These are phyloP conservation scores for Phanerodontia chrysosporium DNA, from an alignment of 768 basidiomycete species.

Conservation along the genomic window DNA sequence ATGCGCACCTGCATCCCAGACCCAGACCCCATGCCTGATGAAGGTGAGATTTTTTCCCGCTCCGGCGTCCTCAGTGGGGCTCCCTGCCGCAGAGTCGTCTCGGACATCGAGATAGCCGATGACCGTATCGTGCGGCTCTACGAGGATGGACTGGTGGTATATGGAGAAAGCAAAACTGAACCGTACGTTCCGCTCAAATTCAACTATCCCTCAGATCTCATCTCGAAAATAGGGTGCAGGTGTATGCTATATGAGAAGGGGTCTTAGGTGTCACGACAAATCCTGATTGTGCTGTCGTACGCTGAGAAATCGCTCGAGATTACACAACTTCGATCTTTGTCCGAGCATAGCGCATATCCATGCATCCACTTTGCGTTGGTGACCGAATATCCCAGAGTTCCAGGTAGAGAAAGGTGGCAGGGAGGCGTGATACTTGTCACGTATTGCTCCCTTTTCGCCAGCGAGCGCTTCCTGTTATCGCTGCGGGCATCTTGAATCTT, in stretches of 20 bases:
- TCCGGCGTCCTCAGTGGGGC: background rate
- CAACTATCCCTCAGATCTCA: background rate
- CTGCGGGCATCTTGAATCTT: too few relatives aligned
- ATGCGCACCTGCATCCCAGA: background rate
- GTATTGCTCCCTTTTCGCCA: too few relatives aligned
- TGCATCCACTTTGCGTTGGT: too few relatives aligned
- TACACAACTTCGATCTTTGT: too few relatives aligned
- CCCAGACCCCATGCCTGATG: background rate
- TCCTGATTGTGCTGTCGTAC: too few relatives aligned
- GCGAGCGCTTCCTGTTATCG: too few relatives aligned
- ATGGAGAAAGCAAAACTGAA: background rate
- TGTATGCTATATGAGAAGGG: background rate
- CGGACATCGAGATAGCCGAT: background rate
- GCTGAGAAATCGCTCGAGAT: too few relatives aligned
- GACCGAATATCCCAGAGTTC: too few relatives aligned
- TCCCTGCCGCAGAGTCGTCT: background rate
- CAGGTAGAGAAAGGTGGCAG: too few relatives aligned
- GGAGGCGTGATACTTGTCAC: too few relatives aligned
- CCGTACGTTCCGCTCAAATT: background rate
- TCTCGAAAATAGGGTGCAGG: background rate
- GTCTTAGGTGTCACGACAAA: too few relatives aligned
- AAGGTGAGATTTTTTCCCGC: background rate
- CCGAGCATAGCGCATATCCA: too few relatives aligned
- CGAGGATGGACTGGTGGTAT: background rate
- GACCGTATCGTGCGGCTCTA: background rate